A percentile compares a stretch with the other conserved stretches of the same genome.
Evolutionary conservation across 208 protist species (phyloP).

Genomic region (Wallacemonas sp.): DNA sequence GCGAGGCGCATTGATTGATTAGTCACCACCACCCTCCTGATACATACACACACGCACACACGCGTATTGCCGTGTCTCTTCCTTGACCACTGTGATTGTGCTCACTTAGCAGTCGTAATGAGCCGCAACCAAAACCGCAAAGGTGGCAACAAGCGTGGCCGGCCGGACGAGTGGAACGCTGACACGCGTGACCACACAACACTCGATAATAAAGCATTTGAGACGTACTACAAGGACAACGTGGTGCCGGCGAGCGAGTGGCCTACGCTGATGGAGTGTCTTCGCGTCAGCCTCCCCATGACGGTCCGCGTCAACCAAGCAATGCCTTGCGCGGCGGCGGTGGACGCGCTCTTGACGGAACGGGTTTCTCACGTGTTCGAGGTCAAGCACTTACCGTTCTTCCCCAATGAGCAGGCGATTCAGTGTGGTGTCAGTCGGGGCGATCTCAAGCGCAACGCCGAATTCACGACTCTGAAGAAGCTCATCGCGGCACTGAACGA

Average conservation of each 20-base stretch:
- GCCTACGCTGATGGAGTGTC: conserved; percentile 49
- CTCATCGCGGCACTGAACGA: conserved; percentile 84
- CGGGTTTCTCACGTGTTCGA: conserved; percentile 45
- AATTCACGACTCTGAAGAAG: conserved; percentile 59
- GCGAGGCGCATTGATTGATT: too few species aligned
- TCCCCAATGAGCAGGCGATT: conserved; percentile 54
- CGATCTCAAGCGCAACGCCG: conserved; percentile 73
- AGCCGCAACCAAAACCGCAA: conserved; percentile 76
- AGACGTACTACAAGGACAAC: conserved; percentile 67
- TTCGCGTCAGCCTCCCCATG: conserved; percentile 76
- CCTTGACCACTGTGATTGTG: too few species aligned
- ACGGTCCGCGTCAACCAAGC: conserved; percentile 58
- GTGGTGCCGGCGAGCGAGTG: conserved; percentile 64
- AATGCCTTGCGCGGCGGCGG: conserved; percentile 21
- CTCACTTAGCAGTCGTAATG: too few species aligned
- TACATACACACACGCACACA: too few species aligned
- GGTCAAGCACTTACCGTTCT: conserved; percentile 48
- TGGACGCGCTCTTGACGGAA: conserved; percentile 39
- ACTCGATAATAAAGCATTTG: conserved; percentile 65
- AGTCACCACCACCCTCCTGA: too few species aligned
- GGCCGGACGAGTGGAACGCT: conserved; percentile 56
- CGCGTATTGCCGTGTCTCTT: too few species aligned
- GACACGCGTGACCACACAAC: conserved; percentile 57
- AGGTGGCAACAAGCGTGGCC: conserved; percentile 56
- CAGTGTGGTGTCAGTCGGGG: conserved; percentile 76